phyloP scores from a whole-genome alignment of 306 rosid genomes.

The Cucumis hystrix region DNA sequence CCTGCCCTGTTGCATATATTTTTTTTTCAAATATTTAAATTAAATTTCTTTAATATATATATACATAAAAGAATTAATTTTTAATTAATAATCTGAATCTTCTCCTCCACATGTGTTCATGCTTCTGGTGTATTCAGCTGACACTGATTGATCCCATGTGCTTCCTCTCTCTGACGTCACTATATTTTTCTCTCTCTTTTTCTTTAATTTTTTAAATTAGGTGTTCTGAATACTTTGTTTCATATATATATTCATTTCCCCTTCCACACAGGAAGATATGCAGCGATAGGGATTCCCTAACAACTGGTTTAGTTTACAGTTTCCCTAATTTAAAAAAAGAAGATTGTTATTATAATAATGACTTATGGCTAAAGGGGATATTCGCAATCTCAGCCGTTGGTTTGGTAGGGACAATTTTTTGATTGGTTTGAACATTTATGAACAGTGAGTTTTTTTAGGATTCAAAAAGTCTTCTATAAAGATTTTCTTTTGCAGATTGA shows the following conservation, averaged over 20 bases:
- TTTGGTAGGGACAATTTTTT: constrained; percentile 3
- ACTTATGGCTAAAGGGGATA: constrained; percentile 21
- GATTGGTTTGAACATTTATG: not conserved
- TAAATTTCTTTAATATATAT: not conserved
- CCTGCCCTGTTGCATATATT: not conserved
- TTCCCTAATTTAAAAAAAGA: not conserved
- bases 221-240: constrained; percentile 1
- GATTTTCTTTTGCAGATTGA: not conserved
- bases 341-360: not conserved
- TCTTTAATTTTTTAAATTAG: not conserved
- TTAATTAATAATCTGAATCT: constrained; percentile 25
- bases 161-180: constrained; percentile 34
- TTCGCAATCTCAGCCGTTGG: not conserved
- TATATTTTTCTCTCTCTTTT: constrained; percentile 5
- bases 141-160: constrained; percentile 46
- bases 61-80: not conserved
- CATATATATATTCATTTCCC: constrained; percentile 6
- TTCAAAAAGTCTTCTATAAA: not conserved
- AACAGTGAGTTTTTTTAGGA: constrained; percentile 1
- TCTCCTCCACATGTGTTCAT: constrained; percentile 43
- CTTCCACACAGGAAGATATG: constrained; percentile 23
- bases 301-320: constrained; percentile 30
- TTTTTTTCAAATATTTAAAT: not conserved
- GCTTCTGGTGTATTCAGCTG: constrained; percentile 32
- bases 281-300: constrained; percentile 53